These are phyloP conservation scores for Paratinospora sagittata DNA, from an alignment of 164 flowering plant species.

Conservation along the genomic window DNA sequence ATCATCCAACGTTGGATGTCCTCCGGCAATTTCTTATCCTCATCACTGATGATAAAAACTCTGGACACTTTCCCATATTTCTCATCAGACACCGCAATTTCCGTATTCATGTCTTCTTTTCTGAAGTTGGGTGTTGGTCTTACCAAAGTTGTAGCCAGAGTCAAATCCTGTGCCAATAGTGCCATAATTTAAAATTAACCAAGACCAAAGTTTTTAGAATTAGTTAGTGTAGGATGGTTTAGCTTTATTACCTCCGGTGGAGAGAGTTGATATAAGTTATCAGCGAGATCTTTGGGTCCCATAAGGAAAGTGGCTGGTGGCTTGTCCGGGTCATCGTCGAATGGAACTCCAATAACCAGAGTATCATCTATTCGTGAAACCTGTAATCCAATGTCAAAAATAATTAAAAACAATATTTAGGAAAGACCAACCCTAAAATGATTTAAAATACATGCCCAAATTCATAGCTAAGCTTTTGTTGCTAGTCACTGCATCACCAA, in stretches of 20 bases:
- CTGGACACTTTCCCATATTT: slow-evolving; percentile 21
- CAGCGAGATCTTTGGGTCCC: slow-evolving; percentile 23
- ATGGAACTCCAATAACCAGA: too few relatives aligned
- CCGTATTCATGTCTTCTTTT: slow-evolving; percentile 3
- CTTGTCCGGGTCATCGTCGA: slow-evolving; percentile 16
- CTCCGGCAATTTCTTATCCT: slow-evolving; percentile 10
- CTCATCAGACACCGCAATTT: slow-evolving; percentile 5
- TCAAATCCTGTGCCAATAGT: slow-evolving; percentile 14
- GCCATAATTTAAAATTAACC: too few relatives aligned
- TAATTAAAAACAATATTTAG: not conserved
- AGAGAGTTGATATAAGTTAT: slow-evolving; percentile 22
- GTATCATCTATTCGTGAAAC: too few relatives aligned
- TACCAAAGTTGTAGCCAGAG: slow-evolving; percentile 12
- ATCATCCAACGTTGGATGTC: slow-evolving; percentile 17
- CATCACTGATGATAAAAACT: slow-evolving; percentile 14
- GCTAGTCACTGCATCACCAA: too few relatives aligned
- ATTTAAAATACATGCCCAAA: slow-evolving; percentile 18
- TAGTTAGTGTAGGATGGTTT: too few relatives aligned
- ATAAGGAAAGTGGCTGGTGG: slow-evolving; percentile 25
- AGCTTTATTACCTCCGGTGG: slow-evolving; percentile 26
- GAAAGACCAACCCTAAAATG: too few relatives aligned
- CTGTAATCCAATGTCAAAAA: not conserved
- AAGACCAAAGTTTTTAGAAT: too few relatives aligned
- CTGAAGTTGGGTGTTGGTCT: not conserved
- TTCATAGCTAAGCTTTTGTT: too few relatives aligned